Evolutionary conservation across 2,329 filamentous ascomycete genomes (phyloP).

Genomic region (Fusarium hostae): DNA sequence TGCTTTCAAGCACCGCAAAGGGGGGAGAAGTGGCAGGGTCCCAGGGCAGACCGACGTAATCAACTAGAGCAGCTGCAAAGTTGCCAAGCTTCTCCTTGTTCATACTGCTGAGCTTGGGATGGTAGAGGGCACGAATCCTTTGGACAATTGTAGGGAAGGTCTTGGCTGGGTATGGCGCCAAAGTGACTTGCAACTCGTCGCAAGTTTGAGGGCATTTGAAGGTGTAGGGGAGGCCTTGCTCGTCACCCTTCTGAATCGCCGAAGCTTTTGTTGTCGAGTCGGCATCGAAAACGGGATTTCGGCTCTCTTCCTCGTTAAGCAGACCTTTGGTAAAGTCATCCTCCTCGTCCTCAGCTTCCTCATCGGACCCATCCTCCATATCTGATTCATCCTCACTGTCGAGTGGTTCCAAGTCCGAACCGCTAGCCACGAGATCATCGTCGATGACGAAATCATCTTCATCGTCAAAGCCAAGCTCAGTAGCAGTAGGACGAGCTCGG

Average conservation of each 20-base stretch:
- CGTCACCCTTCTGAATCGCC: conserved; percentile 54
- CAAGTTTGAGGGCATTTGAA: conserved; percentile 87
- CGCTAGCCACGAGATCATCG: conserved; percentile 86
- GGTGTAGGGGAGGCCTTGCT: conserved; percentile 78
- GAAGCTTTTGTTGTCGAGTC: conserved; percentile 55
- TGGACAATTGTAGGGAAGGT: conserved; percentile 84
- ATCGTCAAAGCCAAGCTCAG: conserved; percentile 82
- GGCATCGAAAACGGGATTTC: conserved; percentile 62
- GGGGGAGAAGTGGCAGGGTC: conserved; percentile 59
- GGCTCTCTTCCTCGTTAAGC: conserved; percentile 67
- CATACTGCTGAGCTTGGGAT: conserved; percentile 83
- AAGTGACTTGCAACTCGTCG: conserved; percentile 75
- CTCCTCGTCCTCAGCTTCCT: conserved; percentile 53
- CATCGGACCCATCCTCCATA: conserved; percentile 55
- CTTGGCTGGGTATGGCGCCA: conserved; percentile 68
- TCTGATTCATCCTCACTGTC: conserved; percentile 66
- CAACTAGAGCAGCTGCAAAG: conserved; percentile 74
- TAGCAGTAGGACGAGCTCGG: conserved; percentile 64
- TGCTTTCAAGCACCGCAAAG: conserved; percentile 77
- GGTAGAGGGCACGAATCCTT: conserved; percentile 90
- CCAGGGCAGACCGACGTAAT: conserved; percentile 66
- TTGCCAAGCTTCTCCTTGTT: conserved; percentile 85
- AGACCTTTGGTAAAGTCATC: conserved; percentile 77
- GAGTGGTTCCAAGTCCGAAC: conserved; percentile 73
- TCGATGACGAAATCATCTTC: conserved; percentile 95